Conservation (phyloP, 441 rosid genomes). For the Mallotus repandus region DNA sequence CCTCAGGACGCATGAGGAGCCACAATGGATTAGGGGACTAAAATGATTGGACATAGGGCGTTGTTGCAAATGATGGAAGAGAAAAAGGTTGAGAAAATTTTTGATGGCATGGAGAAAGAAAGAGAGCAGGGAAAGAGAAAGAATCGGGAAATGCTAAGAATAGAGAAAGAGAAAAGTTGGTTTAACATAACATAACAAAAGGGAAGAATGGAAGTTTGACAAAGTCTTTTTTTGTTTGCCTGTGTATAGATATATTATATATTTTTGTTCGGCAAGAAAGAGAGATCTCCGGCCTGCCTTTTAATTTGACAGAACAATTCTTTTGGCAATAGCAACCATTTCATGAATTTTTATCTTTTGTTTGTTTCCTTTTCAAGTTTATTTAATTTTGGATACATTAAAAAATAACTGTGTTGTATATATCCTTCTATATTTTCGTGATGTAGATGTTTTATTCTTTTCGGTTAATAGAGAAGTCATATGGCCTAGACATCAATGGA, state of each 20-base stretch:
- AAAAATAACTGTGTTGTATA: too few species aligned
- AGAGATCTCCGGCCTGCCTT: constrained; percentile 28
- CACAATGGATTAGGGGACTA: constrained; percentile 22
- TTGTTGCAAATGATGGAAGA: background rate
- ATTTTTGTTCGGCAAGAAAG: background rate
- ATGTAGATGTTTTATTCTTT: too few species aligned
- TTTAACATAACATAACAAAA: background rate
- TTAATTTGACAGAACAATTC: constrained; percentile 1
- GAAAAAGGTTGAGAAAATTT: constrained; percentile 14
- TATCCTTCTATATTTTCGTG: too few species aligned
- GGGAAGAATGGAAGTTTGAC: background rate
- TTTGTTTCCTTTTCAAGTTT: too few species aligned
- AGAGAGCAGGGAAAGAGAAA: background rate
- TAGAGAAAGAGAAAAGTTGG: background rate
- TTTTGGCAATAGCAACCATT: background rate
- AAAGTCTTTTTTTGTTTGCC: background rate
- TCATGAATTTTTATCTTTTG: too few species aligned
- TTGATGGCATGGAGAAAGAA: constrained; percentile 17
- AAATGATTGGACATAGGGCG: background rate
- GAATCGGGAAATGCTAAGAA: constrained; percentile 21
- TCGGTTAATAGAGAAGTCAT: too few species aligned
- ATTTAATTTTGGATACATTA: too few species aligned
- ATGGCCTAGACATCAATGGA: too few species aligned
- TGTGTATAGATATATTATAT: background rate
- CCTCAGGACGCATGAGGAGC: constrained; percentile 37